Evolutionary conservation across 2,329 filamentous ascomycete species (phyloP).

Genomic region (Sphaerulina populicola): DNA sequence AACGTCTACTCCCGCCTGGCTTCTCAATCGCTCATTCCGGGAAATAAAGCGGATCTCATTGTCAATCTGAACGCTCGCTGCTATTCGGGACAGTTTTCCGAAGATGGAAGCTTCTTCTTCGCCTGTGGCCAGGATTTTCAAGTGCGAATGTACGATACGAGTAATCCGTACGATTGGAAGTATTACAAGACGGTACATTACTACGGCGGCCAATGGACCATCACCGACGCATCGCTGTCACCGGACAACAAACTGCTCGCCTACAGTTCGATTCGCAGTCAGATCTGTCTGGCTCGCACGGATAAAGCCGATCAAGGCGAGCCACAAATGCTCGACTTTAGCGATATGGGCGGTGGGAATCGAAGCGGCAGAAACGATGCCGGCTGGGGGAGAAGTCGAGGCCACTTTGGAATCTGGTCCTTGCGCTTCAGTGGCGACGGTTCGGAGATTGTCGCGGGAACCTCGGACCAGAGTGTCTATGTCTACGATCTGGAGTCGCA

Average conservation of each 20-base stretch:
- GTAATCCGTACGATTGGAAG: conserved; percentile 88
- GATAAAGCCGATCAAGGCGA: conserved; percentile 75
- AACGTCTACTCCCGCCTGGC: conserved; percentile 59
- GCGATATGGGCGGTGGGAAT: conserved; percentile 39
- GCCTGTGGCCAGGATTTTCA: conserved; percentile 85
- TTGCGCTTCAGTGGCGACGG: conserved; percentile 89
- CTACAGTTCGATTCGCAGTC: conserved; percentile 78
- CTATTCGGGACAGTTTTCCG: conserved; percentile 93
- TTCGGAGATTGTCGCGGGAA: conserved; percentile 81
- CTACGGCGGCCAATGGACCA: conserved; percentile 85
- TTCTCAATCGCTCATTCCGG: conserved; percentile 63
- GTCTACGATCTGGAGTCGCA: conserved; percentile 87
- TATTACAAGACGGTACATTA: conserved; percentile 95
- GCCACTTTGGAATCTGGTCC: conserved; percentile 58
- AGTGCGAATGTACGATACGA: conserved; percentile 95
- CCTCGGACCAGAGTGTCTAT: conserved; percentile 67
- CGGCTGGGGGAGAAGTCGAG: conserved; percentile 26
- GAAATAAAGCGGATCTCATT: conserved; percentile 69
- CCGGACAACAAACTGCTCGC: conserved; percentile 88
- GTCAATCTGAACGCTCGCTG: conserved; percentile 79
- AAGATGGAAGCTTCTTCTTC: conserved; percentile 97
- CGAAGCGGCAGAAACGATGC: conserved; percentile 20
- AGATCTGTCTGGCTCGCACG: conserved; percentile 78
- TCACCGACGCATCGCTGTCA: conserved; percentile 85
- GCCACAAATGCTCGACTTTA: conserved; percentile 69